phyloP scores from a whole-genome alignment of 1,284 basidiomycete species.

The Pseudozyma thailandica region DNA sequence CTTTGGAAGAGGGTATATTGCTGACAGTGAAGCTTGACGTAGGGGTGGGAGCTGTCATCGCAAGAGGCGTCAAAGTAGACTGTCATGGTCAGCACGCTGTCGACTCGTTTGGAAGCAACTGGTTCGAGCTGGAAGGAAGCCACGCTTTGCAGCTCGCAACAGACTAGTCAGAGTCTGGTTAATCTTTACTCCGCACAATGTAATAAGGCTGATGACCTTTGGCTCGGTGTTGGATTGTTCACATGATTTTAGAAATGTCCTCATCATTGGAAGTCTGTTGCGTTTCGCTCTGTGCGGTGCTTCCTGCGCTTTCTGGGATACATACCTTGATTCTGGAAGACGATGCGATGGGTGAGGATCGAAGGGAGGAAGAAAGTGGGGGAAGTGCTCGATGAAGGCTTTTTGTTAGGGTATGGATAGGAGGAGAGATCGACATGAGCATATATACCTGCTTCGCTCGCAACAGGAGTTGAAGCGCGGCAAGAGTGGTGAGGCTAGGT shows the following conservation, averaged over 20 bases:
- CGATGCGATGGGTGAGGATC: background rate
- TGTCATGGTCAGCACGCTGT: background rate
- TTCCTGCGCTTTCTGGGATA: background rate
- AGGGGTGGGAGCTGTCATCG: slow-evolving; percentile 3
- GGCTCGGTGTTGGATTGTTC: slow-evolving; percentile 62
- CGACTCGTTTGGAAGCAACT: background rate
- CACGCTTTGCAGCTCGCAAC: background rate
- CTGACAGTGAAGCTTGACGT: background rate
- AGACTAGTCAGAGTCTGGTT: slow-evolving; percentile 50
- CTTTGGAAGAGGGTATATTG: background rate
- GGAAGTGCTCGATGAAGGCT: slow-evolving; percentile 5
- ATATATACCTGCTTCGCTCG: slow-evolving; percentile 2
- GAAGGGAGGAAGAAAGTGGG: background rate
- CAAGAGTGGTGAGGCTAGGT: too few species aligned
- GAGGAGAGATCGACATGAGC: slow-evolving; percentile 11
- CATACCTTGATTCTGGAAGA: background rate
- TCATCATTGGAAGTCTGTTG: slow-evolving; percentile 37
- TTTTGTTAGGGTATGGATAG: slow-evolving; percentile 6
- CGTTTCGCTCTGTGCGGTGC: background rate
- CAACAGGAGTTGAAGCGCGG: slow-evolving; percentile 25
- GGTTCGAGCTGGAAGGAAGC: background rate
- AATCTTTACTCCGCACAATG: slow-evolving; percentile 51
- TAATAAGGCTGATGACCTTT: slow-evolving; percentile 46
- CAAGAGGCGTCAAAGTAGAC: background rate
- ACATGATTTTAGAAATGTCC: slow-evolving; percentile 49